Evolutionary conservation across 257 asterid species (phyloP), one percentile per base, ranked within the genome.

Genomic region (Agastache rugosa): DNA sequence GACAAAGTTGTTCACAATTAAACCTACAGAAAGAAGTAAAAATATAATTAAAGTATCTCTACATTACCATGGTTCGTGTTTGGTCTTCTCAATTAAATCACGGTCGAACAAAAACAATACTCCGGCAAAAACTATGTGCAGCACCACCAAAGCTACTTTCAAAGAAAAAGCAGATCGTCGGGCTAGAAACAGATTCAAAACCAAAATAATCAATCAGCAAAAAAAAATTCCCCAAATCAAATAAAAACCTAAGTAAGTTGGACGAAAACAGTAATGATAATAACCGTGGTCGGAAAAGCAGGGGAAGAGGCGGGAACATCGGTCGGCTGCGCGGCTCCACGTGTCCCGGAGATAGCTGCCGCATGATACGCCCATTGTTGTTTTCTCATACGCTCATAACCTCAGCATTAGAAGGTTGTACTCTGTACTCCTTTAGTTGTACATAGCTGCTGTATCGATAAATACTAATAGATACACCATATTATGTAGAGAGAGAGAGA

Each of bases 201-300:
- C 31, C 72, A 22, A 66, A 53, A 55, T 16, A 31, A 58, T 67
- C 11, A 45, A 68, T 61, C 47, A 64, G 42, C 69, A 11, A 51
- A n/a, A 31, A 48, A 19, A 41, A 63, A 20, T 62, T 56, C 67
- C 58, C 63, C 11, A 61, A 69, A 68, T 74, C 35, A 65, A 81
- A 53, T 17, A 19, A 41, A 29, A 67, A 39, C 44, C 27, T n/a
- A 51, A 62, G 4, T 16, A 11, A 20, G 59, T 14, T 6, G 6
- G 65, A 15, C 17, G 6, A 2, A 11, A 29, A 1, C 1, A 66
- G 22, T 55, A 70, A 67, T 12, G 14, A 74, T 6, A 61, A 53
- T 14, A 41, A 95, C 98, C 98, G 20, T 96, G 96, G 90, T 95
- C 99, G 71, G 97, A 87, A 2, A 95, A 89, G 80, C 96, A 89